Evolutionary conservation across 169 alveolate genomes (phyloP), one percentile per base, ranked within the genome.

Genomic region (Toxoplasma gondii): DNA sequence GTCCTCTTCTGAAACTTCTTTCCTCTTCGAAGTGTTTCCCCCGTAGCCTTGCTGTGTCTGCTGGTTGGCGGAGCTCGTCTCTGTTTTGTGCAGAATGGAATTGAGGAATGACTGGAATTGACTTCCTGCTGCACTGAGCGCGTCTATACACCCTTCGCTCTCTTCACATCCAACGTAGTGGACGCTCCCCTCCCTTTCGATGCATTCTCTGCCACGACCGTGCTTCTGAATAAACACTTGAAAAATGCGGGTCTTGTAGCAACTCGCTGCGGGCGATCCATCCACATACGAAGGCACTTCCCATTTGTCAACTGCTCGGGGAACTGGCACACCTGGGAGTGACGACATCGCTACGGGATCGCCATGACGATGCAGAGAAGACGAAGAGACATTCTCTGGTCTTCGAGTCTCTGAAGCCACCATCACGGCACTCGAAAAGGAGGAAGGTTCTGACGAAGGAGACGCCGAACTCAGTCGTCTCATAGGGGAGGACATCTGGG

Each of bases 211-310:
- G 0, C 90, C 90, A 17, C 90, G 54, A 31, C 90, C 90, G 69
- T 43, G n/a, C 67, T 36, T 22, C 41, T 82, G 90, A 1, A 82
- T 43, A 31, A 31, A 82, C 90, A 82, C 90, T 36, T 43, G 90
- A 36, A 82, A 82, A 29, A 43, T 31, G 38, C 90, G 90, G 7
- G 67, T 43, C 64, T 82, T 38, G 64, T 82, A 82, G 36, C 90
- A 82, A 41, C 64, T 39, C 44, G 69, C 64, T 16, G 90, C 90
- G 0, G 90, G 90, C 17, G 67, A 43, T 43, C 90, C 90, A 49
- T 82, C 67, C 34, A 1, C n/a, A 49, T 82, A 82, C 34, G 41
- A 29, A 31, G 90, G 90, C 53, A 82, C 67, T 43, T 82, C 90
- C 53, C 67, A 82, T 31, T 10, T 39, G 38, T 82, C 90, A 1